Conservation (phyloP, 345 rosid species). For the Euphorbia peplus region DNA sequence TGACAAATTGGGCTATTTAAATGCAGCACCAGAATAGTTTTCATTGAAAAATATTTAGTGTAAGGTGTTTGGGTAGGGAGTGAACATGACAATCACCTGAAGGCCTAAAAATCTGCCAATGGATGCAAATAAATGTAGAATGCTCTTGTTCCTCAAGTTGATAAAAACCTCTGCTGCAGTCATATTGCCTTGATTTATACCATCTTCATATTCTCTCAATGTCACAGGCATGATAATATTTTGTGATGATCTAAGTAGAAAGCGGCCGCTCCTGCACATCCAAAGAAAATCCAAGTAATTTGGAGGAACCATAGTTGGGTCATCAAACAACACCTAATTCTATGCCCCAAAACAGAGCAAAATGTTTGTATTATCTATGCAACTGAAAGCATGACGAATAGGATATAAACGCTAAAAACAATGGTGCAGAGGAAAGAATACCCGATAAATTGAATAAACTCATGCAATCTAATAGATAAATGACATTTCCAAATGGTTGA, state of each 20-base stretch:
- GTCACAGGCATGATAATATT: constrained; percentile 55
- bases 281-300: constrained; percentile 18
- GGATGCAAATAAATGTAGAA: constrained; percentile 77
- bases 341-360: not conserved
- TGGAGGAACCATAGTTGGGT: not conserved
- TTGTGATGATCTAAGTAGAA: constrained; percentile 70
- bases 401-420: not conserved
- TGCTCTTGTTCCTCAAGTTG: constrained; percentile 85
- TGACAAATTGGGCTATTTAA: not conserved
- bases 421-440: not conserved
- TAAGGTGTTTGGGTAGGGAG: not conserved
- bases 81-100: constrained; percentile 44
- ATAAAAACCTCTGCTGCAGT: constrained; percentile 76
- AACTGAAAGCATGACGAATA: not conserved
- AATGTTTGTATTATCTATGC: not conserved
- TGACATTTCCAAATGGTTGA: not conserved
- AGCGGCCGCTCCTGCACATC: constrained; percentile 78
- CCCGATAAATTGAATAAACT: not conserved
- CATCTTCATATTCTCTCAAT: constrained; percentile 80
- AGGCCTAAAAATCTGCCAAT: constrained; percentile 93
- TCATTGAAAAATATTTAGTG: not conserved
- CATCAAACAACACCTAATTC: not conserved
- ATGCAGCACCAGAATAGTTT: not conserved
- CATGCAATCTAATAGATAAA: not conserved
- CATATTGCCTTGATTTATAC: constrained; percentile 79